Evolutionary conservation across 768 basidiomycete species (phyloP), one percentile per base, ranked within the genome.

Genomic region (Pisolithus microcarpus): DNA sequence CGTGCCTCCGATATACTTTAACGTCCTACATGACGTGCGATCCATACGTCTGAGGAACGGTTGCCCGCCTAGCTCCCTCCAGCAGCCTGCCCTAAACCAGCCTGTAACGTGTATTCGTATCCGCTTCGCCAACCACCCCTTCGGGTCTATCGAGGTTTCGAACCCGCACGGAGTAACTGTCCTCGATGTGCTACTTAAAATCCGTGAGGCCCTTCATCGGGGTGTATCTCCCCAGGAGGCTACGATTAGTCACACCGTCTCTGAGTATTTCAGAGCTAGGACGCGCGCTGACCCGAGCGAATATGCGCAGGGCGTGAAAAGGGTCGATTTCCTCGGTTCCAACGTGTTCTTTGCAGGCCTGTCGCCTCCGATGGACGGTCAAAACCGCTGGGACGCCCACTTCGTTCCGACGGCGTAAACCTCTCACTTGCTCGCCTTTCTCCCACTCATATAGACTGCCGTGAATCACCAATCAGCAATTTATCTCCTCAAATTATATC

Each of bases 221-320:
- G 45, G 58, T 46, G 63, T 65, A 36, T 55, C 65, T 48, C 38
- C 53, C 4, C 11, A 56, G 15, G 65, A 68, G 53, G 58, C 57
- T 40, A 49, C 68, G 53, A 65, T 59, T 48, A 58, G 57, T 58
- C 54, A 43, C 44, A 51, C 44, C 49, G 65, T 56, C 55, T 57
- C 61, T 52, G 61, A 65, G 19, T 67, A 56, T 38, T 68, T 65
- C 53, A 55, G 65, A 56, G 59, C 54, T 42, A 51, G 65, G 55
- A 58, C 63, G 10, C 38, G 24, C 48, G 48, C 63, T 58, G 67
- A 67, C 53, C 65, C 59, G 59, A 57, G 63, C 58, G 70, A 72
- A 61, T 64, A 56, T 60, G 56, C 53, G 56, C 71, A 73, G 59
- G 71, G 71, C 7, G 52, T 73, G 24, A 73, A 70, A 62, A 55